Conservation (phyloP, 2,329 filamentous ascomycete species). For the Hypomyces rosellus region DNA sequence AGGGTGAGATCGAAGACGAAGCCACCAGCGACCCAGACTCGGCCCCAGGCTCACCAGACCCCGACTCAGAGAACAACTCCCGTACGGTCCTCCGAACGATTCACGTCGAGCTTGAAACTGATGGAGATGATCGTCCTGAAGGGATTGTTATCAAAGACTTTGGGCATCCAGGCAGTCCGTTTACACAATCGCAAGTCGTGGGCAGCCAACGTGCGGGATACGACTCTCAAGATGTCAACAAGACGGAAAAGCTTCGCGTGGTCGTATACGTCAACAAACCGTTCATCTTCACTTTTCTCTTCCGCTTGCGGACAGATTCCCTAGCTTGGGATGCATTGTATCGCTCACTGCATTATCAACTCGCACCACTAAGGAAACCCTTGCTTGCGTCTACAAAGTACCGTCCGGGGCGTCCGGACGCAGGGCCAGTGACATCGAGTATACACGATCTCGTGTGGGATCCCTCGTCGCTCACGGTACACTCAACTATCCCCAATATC, state of each 20-base stretch:
- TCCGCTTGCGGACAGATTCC: slow-evolving; percentile 51
- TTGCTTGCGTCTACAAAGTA: slow-evolving; percentile 52
- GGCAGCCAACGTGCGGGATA: slow-evolving; percentile 28
- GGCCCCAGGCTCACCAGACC: slow-evolving; percentile 25
- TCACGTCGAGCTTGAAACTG: slow-evolving; percentile 55
- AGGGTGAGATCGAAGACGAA: slow-evolving; percentile 54
- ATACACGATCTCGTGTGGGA: slow-evolving; percentile 62
- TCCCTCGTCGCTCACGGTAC: slow-evolving; percentile 46
- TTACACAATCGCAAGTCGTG: slow-evolving; percentile 28
- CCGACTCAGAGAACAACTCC: slow-evolving; percentile 35
- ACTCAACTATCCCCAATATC: slow-evolving; percentile 62
- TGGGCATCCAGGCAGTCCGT: slow-evolving; percentile 27
- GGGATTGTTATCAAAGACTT: slow-evolving; percentile 41
- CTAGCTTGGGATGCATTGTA: slow-evolving; percentile 52
- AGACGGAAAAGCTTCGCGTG: slow-evolving; percentile 54
- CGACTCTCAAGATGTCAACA: slow-evolving; percentile 44
- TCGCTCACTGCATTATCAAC: slow-evolving; percentile 53
- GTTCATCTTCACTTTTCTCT: slow-evolving; percentile 73
- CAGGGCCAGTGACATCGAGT: slow-evolving; percentile 26
- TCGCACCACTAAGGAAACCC: slow-evolving; percentile 51
- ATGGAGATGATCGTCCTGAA: slow-evolving; percentile 34
- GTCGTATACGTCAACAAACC: slow-evolving; percentile 68
- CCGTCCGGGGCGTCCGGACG: slow-evolving; percentile 41
- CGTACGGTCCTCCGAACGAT: slow-evolving; percentile 60
- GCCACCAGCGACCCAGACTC: slow-evolving; percentile 24